Base-by-base conservation (phyloP, 345 rosid genomes). In the Euphorbia pulcherrima region DNA sequence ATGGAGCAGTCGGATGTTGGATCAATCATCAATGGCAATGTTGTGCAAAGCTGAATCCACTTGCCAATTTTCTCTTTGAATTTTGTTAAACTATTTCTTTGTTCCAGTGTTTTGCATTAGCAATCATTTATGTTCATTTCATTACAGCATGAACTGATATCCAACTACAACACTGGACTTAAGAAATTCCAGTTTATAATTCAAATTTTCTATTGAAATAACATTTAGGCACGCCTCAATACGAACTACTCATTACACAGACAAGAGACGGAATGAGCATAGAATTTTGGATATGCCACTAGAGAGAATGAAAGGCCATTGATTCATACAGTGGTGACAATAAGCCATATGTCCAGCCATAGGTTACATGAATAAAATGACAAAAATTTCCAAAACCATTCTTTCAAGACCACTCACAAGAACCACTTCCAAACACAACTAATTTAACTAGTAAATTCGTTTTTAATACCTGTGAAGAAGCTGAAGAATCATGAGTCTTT, bases 401-500 rank as follows among this genome's bases (percentile, higher is more conserved):
- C n/a, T 60, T 18, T 47, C 33, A 62, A 24, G 30, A 62, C 52
- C 35, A 28, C n/a, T 58, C 30, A 26, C 2, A 17, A 13, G 27
- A 35, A 6, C 17, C 21, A 62, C 37, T 26, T 44, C 20, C 14
- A 4, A 23, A 62, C 2, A 41, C 17, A 41, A 41, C 53, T 24
- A 62, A 14, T 6, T n/a, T 6, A 53, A 53, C 27, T 21, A 53
- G 27, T 21, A 53, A 28, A 46, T 10, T 17, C 2, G 55, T n/a
- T 72, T 58, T 47, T 16, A 53, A 74, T 76, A 93, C 98, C 97
- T 93, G 98, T 26, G 87, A 73, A 67, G 88, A 67, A 40, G 91
- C 78, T 70, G 86, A 80, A 74, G 92, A 87, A 55, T 88, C 93
- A 9, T 91, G 82, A 83, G 79, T 86, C 83, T 85, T 89, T 28